Evolutionary conservation across 1,139 yeast genomes (phyloP).

Genomic region (Kazachstania sp.): DNA sequence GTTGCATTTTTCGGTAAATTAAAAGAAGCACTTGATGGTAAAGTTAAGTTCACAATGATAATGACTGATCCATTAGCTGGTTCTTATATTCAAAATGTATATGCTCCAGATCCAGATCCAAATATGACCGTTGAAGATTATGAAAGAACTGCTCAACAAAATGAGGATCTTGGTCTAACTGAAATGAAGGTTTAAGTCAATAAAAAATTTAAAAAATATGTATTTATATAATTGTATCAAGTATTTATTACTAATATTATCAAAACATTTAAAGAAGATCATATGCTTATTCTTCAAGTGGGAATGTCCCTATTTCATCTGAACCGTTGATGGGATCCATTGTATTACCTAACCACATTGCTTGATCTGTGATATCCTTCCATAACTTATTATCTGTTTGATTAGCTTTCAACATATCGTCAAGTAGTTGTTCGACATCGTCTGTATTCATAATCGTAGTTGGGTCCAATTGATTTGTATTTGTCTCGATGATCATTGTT

Average conservation of each 20-base stretch:
- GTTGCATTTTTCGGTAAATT: constrained; percentile 62
- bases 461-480: constrained; percentile 25
- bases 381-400: constrained; percentile 55
- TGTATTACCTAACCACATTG: constrained; percentile 51
- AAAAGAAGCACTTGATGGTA: constrained; percentile 77
- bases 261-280: constrained; percentile 4
- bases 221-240: not conserved
- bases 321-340: constrained; percentile 18
- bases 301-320: constrained; percentile 22
- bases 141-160: constrained; percentile 79
- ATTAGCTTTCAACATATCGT: constrained; percentile 23
- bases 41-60: constrained; percentile 68
- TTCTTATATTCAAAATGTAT: constrained; percentile 91
- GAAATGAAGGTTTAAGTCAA: constrained; percentile 48
- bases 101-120: constrained; percentile 97
- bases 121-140: constrained; percentile 86
- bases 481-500: constrained; percentile 23
- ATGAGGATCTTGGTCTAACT: constrained; percentile 83
- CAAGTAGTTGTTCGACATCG: constrained; percentile 25
- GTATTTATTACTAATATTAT: not conserved
- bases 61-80: constrained; percentile 96
- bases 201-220: not conserved
- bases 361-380: constrained; percentile 67
- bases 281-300: constrained; percentile 1
- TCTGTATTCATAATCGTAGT: constrained; percentile 17